phyloP scores from a whole-genome alignment of 495 filamentous ascomycete genomes.

The Xylaria palmicola region DNA sequence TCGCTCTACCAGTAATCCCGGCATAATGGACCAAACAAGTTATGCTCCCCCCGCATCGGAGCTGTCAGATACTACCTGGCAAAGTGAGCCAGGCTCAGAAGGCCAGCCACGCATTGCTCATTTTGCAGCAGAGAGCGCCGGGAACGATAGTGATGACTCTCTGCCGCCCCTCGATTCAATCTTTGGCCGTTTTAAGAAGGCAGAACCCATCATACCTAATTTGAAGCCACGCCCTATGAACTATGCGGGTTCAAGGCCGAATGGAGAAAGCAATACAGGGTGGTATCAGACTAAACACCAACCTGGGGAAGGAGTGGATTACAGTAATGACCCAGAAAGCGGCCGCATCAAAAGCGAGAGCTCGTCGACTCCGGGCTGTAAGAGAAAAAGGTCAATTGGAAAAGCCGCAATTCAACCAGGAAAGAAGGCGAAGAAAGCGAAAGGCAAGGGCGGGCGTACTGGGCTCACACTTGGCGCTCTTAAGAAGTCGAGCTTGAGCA shows the following conservation, averaged over 20 bases:
- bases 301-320: neutral
- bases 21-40: neutral
- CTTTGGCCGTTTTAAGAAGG: neutral
- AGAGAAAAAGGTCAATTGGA: constrained; percentile 18
- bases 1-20: neutral
- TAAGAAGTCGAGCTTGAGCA: constrained; percentile 60
- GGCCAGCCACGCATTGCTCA: neutral
- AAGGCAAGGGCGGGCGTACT: constrained; percentile 45
- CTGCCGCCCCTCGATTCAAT: constrained; percentile 6
- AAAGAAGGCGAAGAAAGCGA: constrained; percentile 30
- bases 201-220: neutral
- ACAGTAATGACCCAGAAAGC: neutral
- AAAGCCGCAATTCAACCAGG: constrained; percentile 14
- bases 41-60: neutral
- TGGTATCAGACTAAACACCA: neutral
- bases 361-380: neutral
- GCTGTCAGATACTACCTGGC: neutral
- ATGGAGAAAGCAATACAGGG: neutral
- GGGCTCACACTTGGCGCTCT: constrained; percentile 56
- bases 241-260: neutral
- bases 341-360: neutral
- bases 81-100: neutral
- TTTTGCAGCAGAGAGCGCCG: neutral
- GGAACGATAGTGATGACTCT: constrained; percentile 11
- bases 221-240: neutral